Base-by-base conservation (phyloP, 305 asterid genomes). In the Lippia alba region DNA sequence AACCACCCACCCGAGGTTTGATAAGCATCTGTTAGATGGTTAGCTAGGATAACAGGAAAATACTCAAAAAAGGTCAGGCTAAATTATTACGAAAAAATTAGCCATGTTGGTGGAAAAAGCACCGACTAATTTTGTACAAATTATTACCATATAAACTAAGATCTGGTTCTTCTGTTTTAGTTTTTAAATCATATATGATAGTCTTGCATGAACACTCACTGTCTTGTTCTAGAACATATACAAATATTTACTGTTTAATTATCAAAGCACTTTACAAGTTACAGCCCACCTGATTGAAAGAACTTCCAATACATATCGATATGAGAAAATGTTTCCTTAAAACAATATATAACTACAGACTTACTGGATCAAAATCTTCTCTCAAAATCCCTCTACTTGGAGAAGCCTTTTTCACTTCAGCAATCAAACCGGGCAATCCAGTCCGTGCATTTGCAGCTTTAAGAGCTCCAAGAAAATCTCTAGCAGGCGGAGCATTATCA, bases 381-480 rank as follows among this genome's bases (percentile, higher is more conserved):
- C 97, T 87, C 39, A 94, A 59, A 74, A 94, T 74, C 57, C 99
- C 97, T 84, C 95, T 87, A 75, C 97, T 91, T 0, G 99, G 97
- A 59, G 99, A 94, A 62, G 97, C 97, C 85, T 94, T 94, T 76
- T 94, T 94, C 76, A 94, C 99, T 83, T 94, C 99, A 72, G 99
- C 99, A 76, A 94, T 94, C 56, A 91, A 78, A 75, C 88, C 91
- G 61, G 99, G 99, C 74, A 94, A 78, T 36, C 89, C 92, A 75
- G 96, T 91, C 73, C 92, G 78, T 62, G 64, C 49, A 74, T 87
- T 62, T 39, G 97, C 89, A 65, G 69, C 86, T 78, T 91, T 91
- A 66, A 94, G 91, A 68, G 97, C 96, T 76, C 95, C 97, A 57
- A 91, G 75, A 76, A 94, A 94, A 79, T 94, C 92, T 76, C 90